Percentiles rank a stretch among this genome's conserved stretches.
Evolutionary conservation across 495 filamentous ascomycete genomes (phyloP).

Genomic region (Thermochaetoides thermophila): DNA sequence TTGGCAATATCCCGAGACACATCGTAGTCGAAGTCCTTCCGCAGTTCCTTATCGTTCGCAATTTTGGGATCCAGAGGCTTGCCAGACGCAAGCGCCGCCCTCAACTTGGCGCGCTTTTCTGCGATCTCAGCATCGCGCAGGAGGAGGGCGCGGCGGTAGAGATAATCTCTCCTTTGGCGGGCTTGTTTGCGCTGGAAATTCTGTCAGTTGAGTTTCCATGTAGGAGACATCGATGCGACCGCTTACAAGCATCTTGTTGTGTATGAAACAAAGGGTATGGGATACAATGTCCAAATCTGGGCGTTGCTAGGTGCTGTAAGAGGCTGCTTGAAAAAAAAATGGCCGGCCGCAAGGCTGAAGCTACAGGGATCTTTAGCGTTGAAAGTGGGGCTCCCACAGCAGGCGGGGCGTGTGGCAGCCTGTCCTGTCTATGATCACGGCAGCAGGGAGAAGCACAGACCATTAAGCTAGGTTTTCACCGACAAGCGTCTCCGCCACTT

Average conservation of each 20-base stretch:
- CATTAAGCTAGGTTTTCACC: neutral
- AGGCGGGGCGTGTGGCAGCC: no score
- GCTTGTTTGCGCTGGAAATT: slow-evolving; percentile 48
- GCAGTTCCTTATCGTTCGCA: slow-evolving; percentile 73
- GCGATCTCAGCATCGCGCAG: slow-evolving; percentile 86
- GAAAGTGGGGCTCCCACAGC: neutral
- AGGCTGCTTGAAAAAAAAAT: slow-evolving; percentile 1
- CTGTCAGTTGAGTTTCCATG: neutral
- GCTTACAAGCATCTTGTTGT: slow-evolving; percentile 3
- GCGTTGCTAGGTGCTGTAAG: neutral
- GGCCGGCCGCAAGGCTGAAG: slow-evolving; percentile 7
- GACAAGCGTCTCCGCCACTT: slow-evolving; percentile 12
- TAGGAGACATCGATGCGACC: no score
- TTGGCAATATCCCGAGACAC: slow-evolving; percentile 50
- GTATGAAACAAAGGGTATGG: neutral
- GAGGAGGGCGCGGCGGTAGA: slow-evolving; percentile 56
- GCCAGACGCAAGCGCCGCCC: slow-evolving; percentile 61
- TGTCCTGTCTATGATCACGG: neutral
- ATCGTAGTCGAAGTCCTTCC: slow-evolving; percentile 87
- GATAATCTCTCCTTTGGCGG: slow-evolving; percentile 81
- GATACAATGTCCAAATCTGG: no score
- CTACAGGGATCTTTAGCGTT: slow-evolving; percentile 1
- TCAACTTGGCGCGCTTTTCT: slow-evolving; percentile 76
- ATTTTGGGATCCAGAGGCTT: slow-evolving; percentile 78
- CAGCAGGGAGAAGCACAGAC: slow-evolving; percentile 11